Evolutionary conservation across 306 rosid species (phyloP).

Genomic region (Arachis hypogaea): DNA sequence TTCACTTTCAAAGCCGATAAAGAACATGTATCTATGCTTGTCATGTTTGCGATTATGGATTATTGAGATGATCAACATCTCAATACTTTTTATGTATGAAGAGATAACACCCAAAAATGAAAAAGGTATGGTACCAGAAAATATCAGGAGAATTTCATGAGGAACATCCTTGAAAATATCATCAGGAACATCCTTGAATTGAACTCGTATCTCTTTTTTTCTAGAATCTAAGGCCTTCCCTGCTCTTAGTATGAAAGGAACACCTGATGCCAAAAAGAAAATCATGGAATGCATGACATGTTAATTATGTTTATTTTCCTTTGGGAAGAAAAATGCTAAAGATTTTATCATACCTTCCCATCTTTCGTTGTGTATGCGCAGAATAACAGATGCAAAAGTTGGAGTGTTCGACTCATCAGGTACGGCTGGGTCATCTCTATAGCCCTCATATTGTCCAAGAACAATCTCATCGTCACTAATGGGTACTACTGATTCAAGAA

Average conservation of each 20-base stretch:
- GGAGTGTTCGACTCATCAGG: slow-evolving; percentile 87
- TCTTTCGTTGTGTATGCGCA: slow-evolving; percentile 86
- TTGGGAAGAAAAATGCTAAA: background rate
- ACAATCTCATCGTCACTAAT: slow-evolving; percentile 77
- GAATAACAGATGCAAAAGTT: slow-evolving; percentile 80
- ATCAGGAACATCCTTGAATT: slow-evolving; percentile 89
- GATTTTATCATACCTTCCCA: slow-evolving; percentile 68
- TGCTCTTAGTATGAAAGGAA: slow-evolving; percentile 87
- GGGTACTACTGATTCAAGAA: slow-evolving; percentile 86
- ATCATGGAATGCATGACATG: background rate
- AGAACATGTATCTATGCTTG: background rate
- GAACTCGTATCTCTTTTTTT: slow-evolving; percentile 88
- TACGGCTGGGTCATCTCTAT: slow-evolving; percentile 85
- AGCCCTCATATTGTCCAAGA: slow-evolving; percentile 93
- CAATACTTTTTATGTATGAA: background rate
- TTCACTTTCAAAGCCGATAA: slow-evolving; percentile 18
- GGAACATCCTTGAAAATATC: slow-evolving; percentile 63
- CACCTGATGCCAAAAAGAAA: slow-evolving; percentile 52
- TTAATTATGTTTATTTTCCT: background rate
- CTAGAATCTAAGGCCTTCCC: slow-evolving; percentile 87
- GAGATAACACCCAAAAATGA: slow-evolving; percentile 18
- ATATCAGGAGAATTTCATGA: no score
- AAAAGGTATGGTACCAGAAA: slow-evolving; percentile 50
- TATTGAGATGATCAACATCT: slow-evolving; percentile 8
- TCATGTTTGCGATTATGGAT: slow-evolving; percentile 4